phyloP scores from a whole-genome alignment of 1,284 basidiomycete genomes.

The Microbotryomycetes sp. region DNA sequence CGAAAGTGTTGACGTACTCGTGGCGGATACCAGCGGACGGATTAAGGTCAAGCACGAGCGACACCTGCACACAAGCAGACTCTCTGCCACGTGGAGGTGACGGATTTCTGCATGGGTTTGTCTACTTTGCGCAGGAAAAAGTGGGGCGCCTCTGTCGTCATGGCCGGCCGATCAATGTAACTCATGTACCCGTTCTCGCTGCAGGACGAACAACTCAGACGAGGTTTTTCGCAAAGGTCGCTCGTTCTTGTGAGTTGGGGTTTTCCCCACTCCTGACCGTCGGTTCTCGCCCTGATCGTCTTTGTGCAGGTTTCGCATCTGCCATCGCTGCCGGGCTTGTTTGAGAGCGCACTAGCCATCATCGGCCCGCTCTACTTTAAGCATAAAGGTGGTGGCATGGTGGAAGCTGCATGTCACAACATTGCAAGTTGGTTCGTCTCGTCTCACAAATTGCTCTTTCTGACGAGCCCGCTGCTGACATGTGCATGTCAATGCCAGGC shows the following conservation, averaged over 20 bases:
- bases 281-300: neutral
- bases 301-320: constrained; percentile 52
- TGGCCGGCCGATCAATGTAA: too few relatives aligned
- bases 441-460: neutral
- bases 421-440: constrained; percentile 69
- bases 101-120: constrained; percentile 73
- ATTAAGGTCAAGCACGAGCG: constrained; percentile 41
- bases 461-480: constrained; percentile 40
- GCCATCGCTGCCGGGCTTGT: constrained; percentile 72
- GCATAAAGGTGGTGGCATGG: constrained; percentile 56
- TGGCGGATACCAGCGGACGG: constrained; percentile 26
- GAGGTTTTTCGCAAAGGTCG: constrained; percentile 69
- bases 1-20: constrained; percentile 18
- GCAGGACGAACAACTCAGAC: constrained; percentile 58
- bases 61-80: constrained; percentile 31
- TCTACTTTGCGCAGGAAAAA: constrained; percentile 41
- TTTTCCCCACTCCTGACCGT: too few relatives aligned
- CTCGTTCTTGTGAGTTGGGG: constrained; percentile 17
- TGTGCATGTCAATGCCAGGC: constrained; percentile 52
- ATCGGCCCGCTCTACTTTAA: constrained; percentile 69
- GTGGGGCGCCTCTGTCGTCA: neutral
- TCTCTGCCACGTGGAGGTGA: constrained; percentile 41
- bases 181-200: constrained; percentile 56
- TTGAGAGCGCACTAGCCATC: constrained; percentile 58
- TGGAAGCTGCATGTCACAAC: constrained; percentile 78